Evolutionary conservation across 139 green algal genomes (phyloP), one percentile per base, ranked within the genome.

Genomic region (Tetradesmus obliquus): DNA sequence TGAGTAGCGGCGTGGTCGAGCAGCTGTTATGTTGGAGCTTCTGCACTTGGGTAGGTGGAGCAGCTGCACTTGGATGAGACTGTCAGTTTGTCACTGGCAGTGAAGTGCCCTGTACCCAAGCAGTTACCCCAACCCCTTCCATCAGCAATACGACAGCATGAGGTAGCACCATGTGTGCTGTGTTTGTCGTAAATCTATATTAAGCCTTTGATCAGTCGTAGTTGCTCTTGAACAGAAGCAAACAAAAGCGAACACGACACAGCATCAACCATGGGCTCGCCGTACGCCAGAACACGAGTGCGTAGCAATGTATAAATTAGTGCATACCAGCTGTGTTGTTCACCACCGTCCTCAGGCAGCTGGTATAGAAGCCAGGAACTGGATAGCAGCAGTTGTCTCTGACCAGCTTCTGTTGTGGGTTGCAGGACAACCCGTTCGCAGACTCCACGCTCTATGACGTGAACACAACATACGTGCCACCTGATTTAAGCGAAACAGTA

Each of bases 401-500:
- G 66, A 82, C n/a, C 76, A 51, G 76, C 76, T 82, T 51, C 3
- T 82, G 24, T 53, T 55, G 76, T 82, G 24, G 72, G n/a, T 51
- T 82, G 82, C 89, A 92, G 89, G 82, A 81, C 89, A 92, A 92
- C 81, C 89, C 90, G 22, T 90, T 92, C 45, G 83, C 53, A 15
- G 83, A 90, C 90, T 69, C 55, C 57, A 79, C 83, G 2, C 32
- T 90, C 24, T 92, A 92, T 82, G 90, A 92, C 66, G 60, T 92
- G 15, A 92, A 92, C 84, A 92, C 90, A 57, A 92, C 90, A 6
- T 92, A 92, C 32, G 90, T 92, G 13, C 90, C 90, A n/a, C 90
- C 90, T 22, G 84, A 92, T 55, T 24, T 90, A 15, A 87, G 15
- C 74, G 90, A 92, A 32, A 90, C 83, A 71, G 54, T 71, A 24